A percentile compares a stretch with the other conserved stretches of the same genome.
Evolutionary conservation across 345 rosid species (phyloP).

Genomic region (Carallia pectinifolia): DNA sequence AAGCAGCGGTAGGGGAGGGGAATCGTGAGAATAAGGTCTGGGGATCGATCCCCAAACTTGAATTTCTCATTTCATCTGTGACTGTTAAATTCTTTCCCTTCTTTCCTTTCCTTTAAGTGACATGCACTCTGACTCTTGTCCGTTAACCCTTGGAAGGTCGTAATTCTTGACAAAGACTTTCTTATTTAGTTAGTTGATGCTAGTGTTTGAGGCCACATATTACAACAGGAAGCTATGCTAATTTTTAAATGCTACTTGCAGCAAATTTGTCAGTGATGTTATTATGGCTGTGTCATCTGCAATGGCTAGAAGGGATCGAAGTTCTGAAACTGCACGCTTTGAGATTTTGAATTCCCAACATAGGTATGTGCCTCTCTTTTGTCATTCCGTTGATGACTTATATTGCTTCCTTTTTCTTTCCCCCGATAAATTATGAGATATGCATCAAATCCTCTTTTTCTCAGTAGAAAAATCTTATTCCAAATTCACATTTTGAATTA

Average conservation of each 20-base stretch:
- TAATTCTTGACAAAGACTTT: not conserved
- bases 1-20: no score
- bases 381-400: not conserved
- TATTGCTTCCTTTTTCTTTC: not conserved
- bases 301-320: conserved; percentile 86
- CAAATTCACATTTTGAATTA: no score
- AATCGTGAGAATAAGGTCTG: no score
- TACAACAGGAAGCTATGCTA: conserved; percentile 4
- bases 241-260: conserved; percentile 43
- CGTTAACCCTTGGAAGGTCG: no score
- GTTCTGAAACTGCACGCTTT: conserved; percentile 93
- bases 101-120: no score
- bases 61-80: no score
- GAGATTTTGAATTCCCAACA: conserved; percentile 76
- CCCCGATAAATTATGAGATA: no score
- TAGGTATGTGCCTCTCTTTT: conserved; percentile 46
- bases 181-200: not conserved
- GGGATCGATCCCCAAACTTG: no score
- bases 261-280: conserved; percentile 83
- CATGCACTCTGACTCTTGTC: no score
- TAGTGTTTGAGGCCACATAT: not conserved
- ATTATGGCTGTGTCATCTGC: conserved; percentile 84
- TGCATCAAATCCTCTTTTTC: no score
- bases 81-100: no score
- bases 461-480: no score